Percentiles rank a stretch among this genome's conserved stretches.
These are phyloP conservation scores for Amanita rimosa DNA, from an alignment of 768 basidiomycete species.

Conservation along the genomic window DNA sequence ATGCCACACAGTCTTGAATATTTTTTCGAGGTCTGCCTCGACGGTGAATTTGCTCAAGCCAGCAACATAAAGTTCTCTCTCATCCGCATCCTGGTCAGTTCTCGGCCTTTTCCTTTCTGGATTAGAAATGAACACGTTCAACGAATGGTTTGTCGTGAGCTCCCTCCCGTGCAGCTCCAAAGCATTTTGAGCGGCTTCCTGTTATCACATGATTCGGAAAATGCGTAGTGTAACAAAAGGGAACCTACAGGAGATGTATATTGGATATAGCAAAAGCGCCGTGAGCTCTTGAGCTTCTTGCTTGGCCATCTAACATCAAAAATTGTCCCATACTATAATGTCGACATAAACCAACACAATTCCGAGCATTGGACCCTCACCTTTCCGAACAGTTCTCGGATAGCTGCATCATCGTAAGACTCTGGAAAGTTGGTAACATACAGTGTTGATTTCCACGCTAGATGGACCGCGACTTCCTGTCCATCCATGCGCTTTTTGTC, in stretches of 20 bases:
- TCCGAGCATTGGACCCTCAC: conserved; percentile 26
- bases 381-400: conserved; percentile 69
- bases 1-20: conserved; percentile 63
- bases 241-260: conserved; percentile 71
- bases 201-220: background rate
- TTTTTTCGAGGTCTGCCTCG: conserved; percentile 62
- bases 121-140: conserved; percentile 83
- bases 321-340: conserved; percentile 68
- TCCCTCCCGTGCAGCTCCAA: conserved; percentile 74
- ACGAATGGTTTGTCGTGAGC: conserved; percentile 49
- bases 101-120: conserved; percentile 83
- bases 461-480: conserved; percentile 72
- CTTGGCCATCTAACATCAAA: conserved; percentile 98
- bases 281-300: conserved; percentile 85
- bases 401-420: conserved; percentile 60
- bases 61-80: conserved; percentile 80
- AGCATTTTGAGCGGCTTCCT: conserved; percentile 64
- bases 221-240: background rate
- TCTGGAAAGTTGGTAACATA: conserved; percentile 97
- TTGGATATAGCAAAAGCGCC: conserved; percentile 93
- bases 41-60: conserved; percentile 73
- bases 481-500: conserved; percentile 83
- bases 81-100: conserved; percentile 79
- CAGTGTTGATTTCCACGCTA: conserved; percentile 89
- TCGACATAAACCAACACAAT: background rate